Evolutionary conservation across 148 eudicot species (phyloP).

Genomic region (Arctostaphylos glauca): DNA sequence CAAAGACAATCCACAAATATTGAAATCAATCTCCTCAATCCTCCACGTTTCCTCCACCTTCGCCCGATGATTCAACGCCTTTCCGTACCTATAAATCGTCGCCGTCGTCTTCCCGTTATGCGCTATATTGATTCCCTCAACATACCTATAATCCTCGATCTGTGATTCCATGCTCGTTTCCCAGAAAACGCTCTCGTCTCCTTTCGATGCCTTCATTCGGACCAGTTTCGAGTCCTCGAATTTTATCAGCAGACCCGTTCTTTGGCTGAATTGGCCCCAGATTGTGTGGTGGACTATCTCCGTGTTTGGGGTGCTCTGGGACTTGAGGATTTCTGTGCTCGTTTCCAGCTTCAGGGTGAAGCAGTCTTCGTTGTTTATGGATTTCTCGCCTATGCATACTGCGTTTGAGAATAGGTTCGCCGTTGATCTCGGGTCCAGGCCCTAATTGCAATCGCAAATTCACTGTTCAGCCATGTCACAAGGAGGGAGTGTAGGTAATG

Average conservation of each 20-base stretch:
- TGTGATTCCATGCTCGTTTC: conserved; percentile 58
- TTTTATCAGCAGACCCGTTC: conserved; percentile 50
- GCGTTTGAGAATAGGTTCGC: conserved; percentile 59
- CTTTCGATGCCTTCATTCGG: conserved; percentile 34
- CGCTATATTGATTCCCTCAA: conserved; percentile 59
- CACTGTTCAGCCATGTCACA: not conserved
- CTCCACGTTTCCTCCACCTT: conserved; percentile 58
- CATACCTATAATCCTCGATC: conserved; percentile 49
- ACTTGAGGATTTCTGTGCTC: conserved; percentile 31
- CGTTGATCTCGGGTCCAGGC: conserved; percentile 64
- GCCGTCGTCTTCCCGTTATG: conserved; percentile 53
- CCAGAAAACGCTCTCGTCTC: conserved; percentile 44
- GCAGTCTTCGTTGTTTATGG: conserved; percentile 47
- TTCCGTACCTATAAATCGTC: conserved; percentile 51
- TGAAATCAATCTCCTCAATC: conserved; percentile 67
- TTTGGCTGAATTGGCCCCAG: conserved; percentile 67
- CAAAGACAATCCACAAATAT: conserved; percentile 45
- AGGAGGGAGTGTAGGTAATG: no score
- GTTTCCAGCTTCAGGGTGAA: conserved; percentile 53
- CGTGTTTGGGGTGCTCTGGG: conserved; percentile 49
- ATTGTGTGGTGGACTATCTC: conserved; percentile 57
- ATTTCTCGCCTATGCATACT: conserved; percentile 55
- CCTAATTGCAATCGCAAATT: conserved; percentile 27
- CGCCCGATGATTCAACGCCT: conserved; percentile 34
- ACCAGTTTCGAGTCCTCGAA: conserved; percentile 50